Evolutionary conservation across 2,329 filamentous ascomycete genomes (phyloP).

Genomic region (Stachybotrys echinatus): DNA sequence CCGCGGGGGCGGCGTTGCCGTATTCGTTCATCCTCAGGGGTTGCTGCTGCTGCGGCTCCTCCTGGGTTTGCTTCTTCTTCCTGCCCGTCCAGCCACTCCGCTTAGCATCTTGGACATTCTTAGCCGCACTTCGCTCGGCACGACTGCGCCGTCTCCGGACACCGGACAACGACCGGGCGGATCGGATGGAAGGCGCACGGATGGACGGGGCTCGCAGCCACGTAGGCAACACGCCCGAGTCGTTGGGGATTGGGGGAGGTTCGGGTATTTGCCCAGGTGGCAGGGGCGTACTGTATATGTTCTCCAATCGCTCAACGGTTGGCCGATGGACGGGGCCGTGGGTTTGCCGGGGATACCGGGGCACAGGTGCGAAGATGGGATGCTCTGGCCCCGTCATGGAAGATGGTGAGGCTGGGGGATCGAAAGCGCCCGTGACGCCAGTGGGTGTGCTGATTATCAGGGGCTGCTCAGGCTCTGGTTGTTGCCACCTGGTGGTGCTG

Average conservation of each 20-base stretch:
- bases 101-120: constrained; percentile 58
- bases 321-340: constrained; percentile 30
- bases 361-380: constrained; percentile 47
- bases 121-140: constrained; percentile 54
- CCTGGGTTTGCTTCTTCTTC: constrained; percentile 33
- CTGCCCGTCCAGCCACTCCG: constrained; percentile 49
- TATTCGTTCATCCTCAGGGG: constrained; percentile 28
- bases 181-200: constrained; percentile 23
- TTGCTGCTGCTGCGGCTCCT: constrained; percentile 4
- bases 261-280: constrained; percentile 10
- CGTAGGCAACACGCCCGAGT: constrained; percentile 17
- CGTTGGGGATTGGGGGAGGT: constrained; percentile 5
- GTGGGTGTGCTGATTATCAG: constrained; percentile 57
- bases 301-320: constrained; percentile 49
- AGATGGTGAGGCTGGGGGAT: constrained; percentile 31
- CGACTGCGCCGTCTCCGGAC: constrained; percentile 46
- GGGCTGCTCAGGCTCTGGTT: constrained; percentile 39
- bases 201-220: constrained; percentile 31
- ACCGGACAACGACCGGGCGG: constrained; percentile 14
- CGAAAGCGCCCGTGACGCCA: constrained; percentile 49
- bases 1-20: constrained; percentile 33
- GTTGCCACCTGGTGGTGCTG: constrained; percentile 6
- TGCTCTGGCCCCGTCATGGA: constrained; percentile 32
- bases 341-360: constrained; percentile 41
- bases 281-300: constrained; percentile 39